Evolutionary conservation across 2,329 filamentous ascomycete species (phyloP).

Genomic region (Fusarium papillatum): DNA sequence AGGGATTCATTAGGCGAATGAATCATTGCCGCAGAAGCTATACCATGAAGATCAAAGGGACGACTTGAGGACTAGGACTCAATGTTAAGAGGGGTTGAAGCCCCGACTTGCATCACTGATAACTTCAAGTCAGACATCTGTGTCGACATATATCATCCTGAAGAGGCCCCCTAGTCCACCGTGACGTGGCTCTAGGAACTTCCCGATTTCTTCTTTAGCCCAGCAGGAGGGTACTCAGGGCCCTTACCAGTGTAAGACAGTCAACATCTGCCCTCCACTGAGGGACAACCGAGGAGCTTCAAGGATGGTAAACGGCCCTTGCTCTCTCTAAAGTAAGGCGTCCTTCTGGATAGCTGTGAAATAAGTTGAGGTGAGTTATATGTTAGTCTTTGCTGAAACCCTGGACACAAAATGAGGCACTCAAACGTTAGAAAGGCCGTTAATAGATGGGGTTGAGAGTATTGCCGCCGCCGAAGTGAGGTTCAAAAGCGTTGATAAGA

Average conservation of each 20-base stretch:
- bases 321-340: too few relatives aligned
- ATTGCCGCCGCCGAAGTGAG: background rate
- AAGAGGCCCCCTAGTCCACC: rapidly evolving
- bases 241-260: too few relatives aligned
- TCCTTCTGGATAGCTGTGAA: too few relatives aligned
- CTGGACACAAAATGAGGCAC: background rate
- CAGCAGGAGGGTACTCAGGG: too few relatives aligned
- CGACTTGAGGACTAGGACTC: background rate
- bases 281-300: too few relatives aligned
- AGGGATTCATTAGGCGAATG: background rate
- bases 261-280: too few relatives aligned
- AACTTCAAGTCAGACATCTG: background rate
- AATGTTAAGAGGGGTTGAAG: background rate
- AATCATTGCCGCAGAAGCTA: background rate
- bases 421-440: background rate
- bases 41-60: background rate
- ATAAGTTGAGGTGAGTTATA: too few relatives aligned
- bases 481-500: background rate
- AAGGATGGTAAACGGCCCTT: too few relatives aligned
- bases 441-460: background rate
- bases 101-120: background rate
- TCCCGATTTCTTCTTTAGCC: background rate
- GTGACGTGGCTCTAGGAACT: background rate
- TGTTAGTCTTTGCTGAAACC: too few relatives aligned
- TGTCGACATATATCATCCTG: background rate